These are phyloP conservation scores for Ophiostoma tasmaniense DNA, from an alignment of 2,329 filamentous ascomycete genomes.

Conservation along the genomic window DNA sequence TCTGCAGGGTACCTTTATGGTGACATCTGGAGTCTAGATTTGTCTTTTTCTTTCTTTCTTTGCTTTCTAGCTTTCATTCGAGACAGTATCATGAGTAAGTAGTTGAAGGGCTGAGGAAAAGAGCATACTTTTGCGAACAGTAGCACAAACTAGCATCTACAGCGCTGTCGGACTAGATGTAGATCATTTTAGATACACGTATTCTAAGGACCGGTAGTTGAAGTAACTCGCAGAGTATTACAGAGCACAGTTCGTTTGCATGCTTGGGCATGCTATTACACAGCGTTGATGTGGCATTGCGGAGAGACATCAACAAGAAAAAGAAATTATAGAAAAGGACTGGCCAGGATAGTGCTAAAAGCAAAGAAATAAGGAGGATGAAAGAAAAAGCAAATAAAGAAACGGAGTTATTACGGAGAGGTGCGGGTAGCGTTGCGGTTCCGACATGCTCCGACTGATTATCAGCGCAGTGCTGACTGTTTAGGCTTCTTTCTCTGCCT, in stretches of 20 bases:
- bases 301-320: not conserved
- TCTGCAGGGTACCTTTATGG: not conserved
- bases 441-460: slow-evolving; percentile 6
- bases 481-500: not conserved
- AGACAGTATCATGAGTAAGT: not conserved
- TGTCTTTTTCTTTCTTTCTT: not conserved
- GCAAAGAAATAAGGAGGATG: not conserved
- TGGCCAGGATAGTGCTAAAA: not conserved
- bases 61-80: not conserved
- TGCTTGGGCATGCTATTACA: not conserved
- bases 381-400: not conserved
- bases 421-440: slow-evolving; percentile 2
- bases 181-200: not conserved
- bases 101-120: not conserved
- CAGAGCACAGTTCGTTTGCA: not conserved
- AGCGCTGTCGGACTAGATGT: not conserved
- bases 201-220: not conserved
- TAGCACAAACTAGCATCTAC: not conserved
- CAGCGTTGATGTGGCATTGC: not conserved
- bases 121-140: not conserved
- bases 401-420: not conserved
- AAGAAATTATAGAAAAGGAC: not conserved
- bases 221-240: not conserved
- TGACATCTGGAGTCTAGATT: not conserved
- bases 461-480: not conserved